These are phyloP conservation scores for Phycomyces nitens DNA, from an alignment of 192 early-diverging fungal genomes.

Conservation along the genomic window DNA sequence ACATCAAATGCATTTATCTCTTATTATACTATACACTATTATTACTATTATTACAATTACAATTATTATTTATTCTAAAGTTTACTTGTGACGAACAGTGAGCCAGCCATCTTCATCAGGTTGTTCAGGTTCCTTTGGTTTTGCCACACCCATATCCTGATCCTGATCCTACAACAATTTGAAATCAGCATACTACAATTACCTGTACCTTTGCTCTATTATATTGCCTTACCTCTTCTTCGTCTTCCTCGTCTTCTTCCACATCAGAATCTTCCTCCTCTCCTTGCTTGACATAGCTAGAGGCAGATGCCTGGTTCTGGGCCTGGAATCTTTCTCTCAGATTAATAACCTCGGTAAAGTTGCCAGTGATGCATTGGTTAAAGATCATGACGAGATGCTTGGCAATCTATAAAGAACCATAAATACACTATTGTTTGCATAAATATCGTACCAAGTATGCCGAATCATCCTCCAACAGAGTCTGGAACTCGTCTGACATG, in stretches of 20 bases:
- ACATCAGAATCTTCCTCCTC: constrained; percentile 32
- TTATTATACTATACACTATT: not conserved
- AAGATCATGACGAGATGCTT: constrained; percentile 44
- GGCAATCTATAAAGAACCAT: constrained; percentile 16
- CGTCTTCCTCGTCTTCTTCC: constrained; percentile 25
- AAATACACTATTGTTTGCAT: not conserved
- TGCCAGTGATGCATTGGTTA: constrained; percentile 43
- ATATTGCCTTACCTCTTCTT: constrained; percentile 5
- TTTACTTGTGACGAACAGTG: not conserved
- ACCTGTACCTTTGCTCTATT: not conserved
- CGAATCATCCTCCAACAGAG: constrained; percentile 53
- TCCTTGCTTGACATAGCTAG: constrained; percentile 24
- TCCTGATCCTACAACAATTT: too few relatives aligned
- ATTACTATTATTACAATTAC: not conserved
- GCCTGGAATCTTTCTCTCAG: constrained; percentile 24
- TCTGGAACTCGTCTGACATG: constrained; percentile 57
- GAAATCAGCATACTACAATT: not conserved
- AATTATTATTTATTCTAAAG: not conserved
- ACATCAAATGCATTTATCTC: not conserved
- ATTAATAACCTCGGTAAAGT: constrained; percentile 29
- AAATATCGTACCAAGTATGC: constrained; percentile 41
- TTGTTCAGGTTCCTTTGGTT: not conserved
- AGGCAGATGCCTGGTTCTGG: constrained; percentile 2
- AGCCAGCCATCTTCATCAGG: constrained; percentile 1
- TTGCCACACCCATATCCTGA: not conserved